Evolutionary conservation across 768 basidiomycete species (phyloP), one percentile per base, ranked within the genome.

Genomic region (Favolaschia claudopus): DNA sequence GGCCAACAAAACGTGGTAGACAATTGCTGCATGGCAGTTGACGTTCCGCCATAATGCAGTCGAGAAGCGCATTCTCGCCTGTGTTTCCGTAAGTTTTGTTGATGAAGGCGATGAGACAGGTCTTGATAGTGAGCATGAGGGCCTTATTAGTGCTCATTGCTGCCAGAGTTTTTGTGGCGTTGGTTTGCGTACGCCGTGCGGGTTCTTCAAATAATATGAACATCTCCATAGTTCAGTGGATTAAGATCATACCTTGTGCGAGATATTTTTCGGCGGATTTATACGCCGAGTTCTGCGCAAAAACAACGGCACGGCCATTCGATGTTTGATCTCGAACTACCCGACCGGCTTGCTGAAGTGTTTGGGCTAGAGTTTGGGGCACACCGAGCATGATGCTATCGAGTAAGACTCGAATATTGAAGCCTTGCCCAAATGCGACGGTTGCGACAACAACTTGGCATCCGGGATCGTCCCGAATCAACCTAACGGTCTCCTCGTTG

Each of bases 381-480:
- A 62, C 15, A 1, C 61, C 60, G 13, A 66, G 24, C 28, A 25
- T 28, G 31, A 60, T 48, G 29, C 57, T 58, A 24, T 54, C 52
- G 5, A 33, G 28, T 25, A 63, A 19, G 6, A 46, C 17, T 24
- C 28, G 36, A 3, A 48, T n/a, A 45, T 66, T 60, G 38, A 66
- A 55, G 2, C 65, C 65, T 33, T 60, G 46, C 4, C 43, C 64
- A 24, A 62, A 58, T 14, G 60, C 60, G 31, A 65, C 28, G 6
- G 64, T 64, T 13, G 58, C 40, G 29, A 66, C 38, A 14, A 66
- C 46, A 15, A 60, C 51, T 17, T 56, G 56, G 20, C 51, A 55
- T 19, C 14, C 10, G 1, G 55, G 60, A 32, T 62, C 45, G 19
- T 58, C 36, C 6, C 25, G 34, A 22, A 66, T 36, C 2, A 66